phyloP scores from a whole-genome alignment of 169 alveolate genomes.

The Cryptosporidium ubiquitum region DNA sequence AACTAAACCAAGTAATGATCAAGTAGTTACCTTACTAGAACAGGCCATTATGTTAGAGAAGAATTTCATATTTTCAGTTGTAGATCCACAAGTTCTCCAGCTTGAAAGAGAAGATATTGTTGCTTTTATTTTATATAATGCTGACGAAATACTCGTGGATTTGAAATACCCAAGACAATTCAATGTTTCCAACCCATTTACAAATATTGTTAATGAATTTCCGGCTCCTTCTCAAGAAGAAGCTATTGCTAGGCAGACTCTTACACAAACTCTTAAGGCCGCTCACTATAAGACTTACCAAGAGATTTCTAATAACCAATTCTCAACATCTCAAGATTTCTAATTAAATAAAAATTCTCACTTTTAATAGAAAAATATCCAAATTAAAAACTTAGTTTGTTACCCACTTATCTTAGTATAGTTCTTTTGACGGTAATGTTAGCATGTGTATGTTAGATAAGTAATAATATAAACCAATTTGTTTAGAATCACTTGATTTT shows the following conservation, averaged over 20 bases:
- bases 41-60: conserved; percentile 79
- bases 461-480: too few relatives aligned
- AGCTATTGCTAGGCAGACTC: conserved; percentile 67
- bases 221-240: conserved; percentile 75
- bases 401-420: too few relatives aligned
- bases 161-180: conserved; percentile 77
- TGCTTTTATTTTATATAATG: conserved; percentile 75
- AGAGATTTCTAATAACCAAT: conserved; percentile 43
- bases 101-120: conserved; percentile 77
- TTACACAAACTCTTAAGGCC: conserved; percentile 68
- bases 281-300: conserved; percentile 51
- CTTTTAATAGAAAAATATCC: too few relatives aligned
- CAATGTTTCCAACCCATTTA: conserved; percentile 77
- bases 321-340: conserved; percentile 71
- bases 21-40: conserved; percentile 75
- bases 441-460: too few relatives aligned
- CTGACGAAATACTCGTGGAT: conserved; percentile 77
- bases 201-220: conserved; percentile 9
- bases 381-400: too few relatives aligned
- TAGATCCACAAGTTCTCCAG: conserved; percentile 74
- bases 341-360: too few relatives aligned
- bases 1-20: conserved; percentile 78
- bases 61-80: conserved; percentile 75
- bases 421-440: too few relatives aligned
- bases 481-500: too few relatives aligned